Evolutionary conservation across 1,284 basidiomycete species (phyloP).

Genomic region (Cerrena zonata): DNA sequence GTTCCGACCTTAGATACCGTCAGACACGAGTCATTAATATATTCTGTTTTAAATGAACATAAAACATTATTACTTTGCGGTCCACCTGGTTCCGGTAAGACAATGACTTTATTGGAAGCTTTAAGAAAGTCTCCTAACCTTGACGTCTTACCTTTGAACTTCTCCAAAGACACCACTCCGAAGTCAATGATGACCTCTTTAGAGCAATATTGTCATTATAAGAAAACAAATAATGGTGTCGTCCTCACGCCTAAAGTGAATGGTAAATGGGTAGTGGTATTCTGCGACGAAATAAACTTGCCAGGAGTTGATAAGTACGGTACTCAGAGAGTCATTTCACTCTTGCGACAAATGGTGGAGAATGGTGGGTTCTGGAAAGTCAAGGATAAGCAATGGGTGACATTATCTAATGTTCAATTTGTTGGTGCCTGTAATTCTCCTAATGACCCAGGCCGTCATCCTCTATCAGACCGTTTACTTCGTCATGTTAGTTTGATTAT

Average conservation of each 20-base stretch:
- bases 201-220: slow-evolving; percentile 98
- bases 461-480: slow-evolving; percentile 92
- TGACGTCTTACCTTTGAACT: slow-evolving; percentile 98
- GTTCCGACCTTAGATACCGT: slow-evolving; percentile 98
- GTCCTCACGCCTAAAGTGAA: slow-evolving; percentile 91
- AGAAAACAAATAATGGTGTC: slow-evolving; percentile 95
- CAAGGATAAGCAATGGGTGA: slow-evolving; percentile 94
- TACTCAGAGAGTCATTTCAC: slow-evolving; percentile 97
- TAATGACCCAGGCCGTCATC: slow-evolving; percentile 99
- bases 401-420: slow-evolving; percentile 95
- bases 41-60: slow-evolving; percentile 98
- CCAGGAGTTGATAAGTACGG: slow-evolving; percentile 97
- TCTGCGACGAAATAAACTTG: slow-evolving; percentile 99
- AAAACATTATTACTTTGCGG: slow-evolving; percentile 98
- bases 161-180: slow-evolving; percentile 97
- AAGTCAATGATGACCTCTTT: slow-evolving; percentile 98
- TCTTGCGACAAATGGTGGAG: slow-evolving; percentile 95
- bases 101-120: slow-evolving; percentile 99
- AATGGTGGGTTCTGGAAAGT: slow-evolving; percentile 92
- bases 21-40: slow-evolving; percentile 96
- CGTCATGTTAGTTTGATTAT: slow-evolving; percentile 98
- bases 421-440: slow-evolving; percentile 99
- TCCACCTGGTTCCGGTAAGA: slow-evolving; percentile 98
- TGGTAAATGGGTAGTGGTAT: slow-evolving; percentile 96
- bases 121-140: slow-evolving; percentile 96